Evolutionary conservation across 805 yeast species (phyloP), one percentile per base, ranked within the genome.

Genomic region (Debaryomyces prosopidis): DNA sequence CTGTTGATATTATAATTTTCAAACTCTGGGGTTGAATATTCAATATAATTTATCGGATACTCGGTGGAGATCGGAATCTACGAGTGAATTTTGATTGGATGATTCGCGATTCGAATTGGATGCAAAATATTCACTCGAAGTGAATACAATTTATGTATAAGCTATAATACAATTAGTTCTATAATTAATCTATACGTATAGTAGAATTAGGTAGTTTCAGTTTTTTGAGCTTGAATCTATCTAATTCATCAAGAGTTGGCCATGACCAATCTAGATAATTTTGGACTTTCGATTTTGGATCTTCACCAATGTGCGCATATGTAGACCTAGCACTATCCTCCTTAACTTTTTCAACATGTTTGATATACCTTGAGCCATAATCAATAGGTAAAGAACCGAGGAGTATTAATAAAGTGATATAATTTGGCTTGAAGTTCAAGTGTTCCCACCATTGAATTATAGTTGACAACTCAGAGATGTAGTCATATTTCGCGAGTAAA

Each of bases 361-460:
- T 54, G 28, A 75, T 60, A 43, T 71, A 70, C 32, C 77, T 50
- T 20, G 60, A 58, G 9, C 72, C 65, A 47, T 63, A 59, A 11
- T 68, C 74, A 11, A n/a, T 40, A 1, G 77, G 77, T 14, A 73
- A 47, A 2, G 68, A 58, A 7, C 48, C 49, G 16, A 81, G 60
- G 12, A 81, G 53, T 37, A 68, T 62, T 14, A 71, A 52, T 16
- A 82, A 58, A 0, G 77, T 65, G 15, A 55, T 56, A 35, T 60
- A 63, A 32, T 62, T 52, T 0, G 87, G 87, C 2, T 45, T 48
- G 42, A 69, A 74, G 14, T 63, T 57, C 7, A 82, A 53, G 2
- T 61, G 57, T 32, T 79, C 81, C 83, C 89, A 77, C 76, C 81
- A 75, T 20, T 71, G 66, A 27, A 83, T 59, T 5, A 84, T 62